Evolutionary conservation across 768 basidiomycete genomes (phyloP).

Genomic region (Mycena galopus): DNA sequence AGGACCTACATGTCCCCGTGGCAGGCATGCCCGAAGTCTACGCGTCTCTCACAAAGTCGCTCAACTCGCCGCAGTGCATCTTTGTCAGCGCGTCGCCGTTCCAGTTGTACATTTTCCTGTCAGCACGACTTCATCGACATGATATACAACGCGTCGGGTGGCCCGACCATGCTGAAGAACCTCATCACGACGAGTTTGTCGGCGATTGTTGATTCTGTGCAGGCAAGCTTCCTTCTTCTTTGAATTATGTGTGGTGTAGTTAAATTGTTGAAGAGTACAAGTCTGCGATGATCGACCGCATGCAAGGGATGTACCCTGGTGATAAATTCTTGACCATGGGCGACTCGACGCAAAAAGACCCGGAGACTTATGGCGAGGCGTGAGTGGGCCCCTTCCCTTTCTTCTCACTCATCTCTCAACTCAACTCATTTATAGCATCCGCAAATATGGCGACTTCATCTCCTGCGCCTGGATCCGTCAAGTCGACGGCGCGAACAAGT

Average conservation of each 20-base stretch:
- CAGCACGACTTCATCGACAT: slow-evolving; percentile 54
- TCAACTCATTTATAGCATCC: slow-evolving; percentile 44
- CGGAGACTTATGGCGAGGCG: slow-evolving; percentile 59
- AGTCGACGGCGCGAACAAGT: slow-evolving; percentile 57
- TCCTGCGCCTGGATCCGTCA: slow-evolving; percentile 58
- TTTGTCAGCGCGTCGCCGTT: slow-evolving; percentile 60
- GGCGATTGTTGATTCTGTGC: slow-evolving; percentile 44
- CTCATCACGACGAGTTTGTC: slow-evolving; percentile 50
- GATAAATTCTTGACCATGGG: slow-evolving; percentile 59
- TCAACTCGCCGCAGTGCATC: slow-evolving; percentile 55
- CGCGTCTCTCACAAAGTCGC: slow-evolving; percentile 49
- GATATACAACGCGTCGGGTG: slow-evolving; percentile 49
- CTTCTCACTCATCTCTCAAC: background rate
- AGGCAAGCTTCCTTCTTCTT: background rate
- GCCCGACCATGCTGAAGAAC: slow-evolving; percentile 56
- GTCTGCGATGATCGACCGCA: slow-evolving; percentile 50
- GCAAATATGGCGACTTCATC: slow-evolving; percentile 52
- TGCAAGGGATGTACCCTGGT: slow-evolving; percentile 57
- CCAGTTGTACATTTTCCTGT: slow-evolving; percentile 61
- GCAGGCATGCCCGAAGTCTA: slow-evolving; percentile 63
- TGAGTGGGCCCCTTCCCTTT: slow-evolving; percentile 39
- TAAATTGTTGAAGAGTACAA: slow-evolving; percentile 55
- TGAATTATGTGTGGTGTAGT: slow-evolving; percentile 6
- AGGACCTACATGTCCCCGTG: slow-evolving; percentile 51
- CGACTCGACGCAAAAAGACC: slow-evolving; percentile 61